Evolutionary conservation across 116 monocot genomes (phyloP).

Genomic region (Dioscorea cayenensis): DNA sequence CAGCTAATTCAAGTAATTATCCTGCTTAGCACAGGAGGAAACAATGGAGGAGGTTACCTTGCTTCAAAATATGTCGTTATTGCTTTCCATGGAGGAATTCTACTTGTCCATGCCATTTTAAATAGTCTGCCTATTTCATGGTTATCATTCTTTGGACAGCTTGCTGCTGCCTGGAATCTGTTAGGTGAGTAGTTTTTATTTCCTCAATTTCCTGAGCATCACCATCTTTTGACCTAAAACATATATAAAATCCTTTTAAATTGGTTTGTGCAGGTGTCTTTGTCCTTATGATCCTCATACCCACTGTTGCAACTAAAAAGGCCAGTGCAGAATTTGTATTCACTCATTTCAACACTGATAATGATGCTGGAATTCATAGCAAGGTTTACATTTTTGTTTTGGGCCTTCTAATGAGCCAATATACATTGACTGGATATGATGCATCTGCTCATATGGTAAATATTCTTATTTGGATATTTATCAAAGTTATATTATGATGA

Average conservation of each 20-base stretch:
- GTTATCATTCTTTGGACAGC: slow-evolving; percentile 25
- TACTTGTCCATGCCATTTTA: slow-evolving; percentile 35
- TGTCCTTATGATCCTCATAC: slow-evolving; percentile 84
- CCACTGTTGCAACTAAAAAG: slow-evolving; percentile 67
- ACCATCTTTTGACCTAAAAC: not conserved
- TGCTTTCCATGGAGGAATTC: slow-evolving; percentile 27
- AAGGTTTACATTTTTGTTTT: slow-evolving; percentile 61
- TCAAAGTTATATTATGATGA: too few relatives aligned
- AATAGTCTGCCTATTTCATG: slow-evolving; percentile 36
- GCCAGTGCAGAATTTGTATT: slow-evolving; percentile 83
- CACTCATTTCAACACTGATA: slow-evolving; percentile 78
- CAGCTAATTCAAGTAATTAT: slow-evolving; percentile 47
- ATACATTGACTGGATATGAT: slow-evolving; percentile 68
- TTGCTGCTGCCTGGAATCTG: slow-evolving; percentile 43
- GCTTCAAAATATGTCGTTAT: slow-evolving; percentile 48
- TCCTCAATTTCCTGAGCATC: slow-evolving; percentile 1
- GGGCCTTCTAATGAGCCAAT: slow-evolving; percentile 78
- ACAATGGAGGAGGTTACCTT: slow-evolving; percentile 48
- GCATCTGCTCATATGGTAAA: slow-evolving; percentile 93
- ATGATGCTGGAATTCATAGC: slow-evolving; percentile 59
- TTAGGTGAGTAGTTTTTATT: slow-evolving; percentile 16
- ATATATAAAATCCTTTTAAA: not conserved
- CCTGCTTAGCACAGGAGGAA: slow-evolving; percentile 64
- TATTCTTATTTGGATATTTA: too few relatives aligned
- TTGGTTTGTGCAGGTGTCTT: slow-evolving; percentile 54